Evolutionary conservation across 768 basidiomycete species (phyloP).

Genomic region (Leccinellum luteum): DNA sequence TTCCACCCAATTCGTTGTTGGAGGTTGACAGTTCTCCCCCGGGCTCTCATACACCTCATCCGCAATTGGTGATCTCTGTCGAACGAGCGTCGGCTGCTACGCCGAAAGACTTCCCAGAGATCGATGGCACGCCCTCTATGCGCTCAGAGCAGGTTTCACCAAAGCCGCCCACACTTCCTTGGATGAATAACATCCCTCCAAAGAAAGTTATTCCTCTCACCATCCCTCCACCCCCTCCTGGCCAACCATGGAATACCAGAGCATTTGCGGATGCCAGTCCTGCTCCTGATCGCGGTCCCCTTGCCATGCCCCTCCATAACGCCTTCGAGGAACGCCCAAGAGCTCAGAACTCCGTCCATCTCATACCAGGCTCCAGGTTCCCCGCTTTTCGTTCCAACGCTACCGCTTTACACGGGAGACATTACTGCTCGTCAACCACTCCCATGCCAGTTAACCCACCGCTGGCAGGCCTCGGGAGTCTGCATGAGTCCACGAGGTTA

Average conservation of each 20-base stretch:
- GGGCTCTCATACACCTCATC: slow-evolving; percentile 20
- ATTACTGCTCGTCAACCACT: slow-evolving; percentile 22
- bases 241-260: slow-evolving; percentile 31
- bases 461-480: slow-evolving; percentile 14
- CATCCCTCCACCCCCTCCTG: slow-evolving; percentile 31
- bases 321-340: slow-evolving; percentile 32
- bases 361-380: slow-evolving; percentile 16
- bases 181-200: slow-evolving; percentile 23
- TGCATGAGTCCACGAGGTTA: slow-evolving; percentile 29
- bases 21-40: slow-evolving; percentile 18
- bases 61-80: slow-evolving; percentile 44
- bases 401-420: slow-evolving; percentile 14
- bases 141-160: slow-evolving; percentile 33
- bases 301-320: slow-evolving; percentile 43
- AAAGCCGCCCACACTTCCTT: slow-evolving; percentile 23
- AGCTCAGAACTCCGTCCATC: slow-evolving; percentile 16
- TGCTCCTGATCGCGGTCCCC: slow-evolving; percentile 22
- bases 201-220: slow-evolving; percentile 36
- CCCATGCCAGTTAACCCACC: slow-evolving; percentile 17
- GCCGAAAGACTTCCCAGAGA: slow-evolving; percentile 24
- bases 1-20: slow-evolving; percentile 15
- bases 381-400: slow-evolving; percentile 4
- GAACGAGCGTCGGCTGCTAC: slow-evolving; percentile 35
- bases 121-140: slow-evolving; percentile 29
- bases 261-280: slow-evolving; percentile 37